phyloP scores from a whole-genome alignment of 139 green algal species.

The Chlamydomonas applanata region DNA sequence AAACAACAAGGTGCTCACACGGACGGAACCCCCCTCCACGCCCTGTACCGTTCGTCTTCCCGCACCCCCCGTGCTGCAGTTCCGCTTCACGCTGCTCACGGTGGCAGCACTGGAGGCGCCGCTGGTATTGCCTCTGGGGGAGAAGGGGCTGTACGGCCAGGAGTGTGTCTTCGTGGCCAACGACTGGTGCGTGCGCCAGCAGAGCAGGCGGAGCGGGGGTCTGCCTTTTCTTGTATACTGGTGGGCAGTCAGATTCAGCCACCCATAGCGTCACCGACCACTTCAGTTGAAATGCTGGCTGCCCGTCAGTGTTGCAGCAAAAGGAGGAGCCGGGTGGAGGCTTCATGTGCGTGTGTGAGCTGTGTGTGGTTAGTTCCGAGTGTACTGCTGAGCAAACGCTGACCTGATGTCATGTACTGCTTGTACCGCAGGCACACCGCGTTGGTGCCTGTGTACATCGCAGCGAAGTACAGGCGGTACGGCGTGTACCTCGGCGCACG shows the following conservation, averaged over 20 bases:
- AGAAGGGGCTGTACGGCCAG: constrained; percentile 48
- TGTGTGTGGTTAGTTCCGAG: no score
- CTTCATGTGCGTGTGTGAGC: no score
- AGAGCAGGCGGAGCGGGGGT: not conserved
- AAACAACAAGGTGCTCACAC: not conserved
- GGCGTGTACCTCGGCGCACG: constrained; percentile 72
- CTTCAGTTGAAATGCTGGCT: not conserved
- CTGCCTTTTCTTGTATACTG: no score
- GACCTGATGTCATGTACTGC: no score
- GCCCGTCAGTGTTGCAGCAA: not conserved
- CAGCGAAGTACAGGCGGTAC: constrained; percentile 79
- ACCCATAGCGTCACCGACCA: not conserved
- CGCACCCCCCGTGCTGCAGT: constrained; percentile 36
- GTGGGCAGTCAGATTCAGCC: no score
- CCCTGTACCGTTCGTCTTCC: not conserved
- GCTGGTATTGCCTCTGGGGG: constrained; percentile 52
- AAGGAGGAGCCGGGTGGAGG: no score
- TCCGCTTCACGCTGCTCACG: constrained; percentile 73
- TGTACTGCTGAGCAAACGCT: no score
- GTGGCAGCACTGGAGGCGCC: constrained; percentile 73
- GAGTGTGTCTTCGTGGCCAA: constrained; percentile 63
- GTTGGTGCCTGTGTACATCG: constrained; percentile 79
- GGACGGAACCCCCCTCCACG: no score
- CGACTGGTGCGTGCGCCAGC: constrained; percentile 28
- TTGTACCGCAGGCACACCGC: constrained; percentile 53